Conservation (phyloP, 495 filamentous ascomycete genomes). For the Oleoguttula mirabilis region DNA sequence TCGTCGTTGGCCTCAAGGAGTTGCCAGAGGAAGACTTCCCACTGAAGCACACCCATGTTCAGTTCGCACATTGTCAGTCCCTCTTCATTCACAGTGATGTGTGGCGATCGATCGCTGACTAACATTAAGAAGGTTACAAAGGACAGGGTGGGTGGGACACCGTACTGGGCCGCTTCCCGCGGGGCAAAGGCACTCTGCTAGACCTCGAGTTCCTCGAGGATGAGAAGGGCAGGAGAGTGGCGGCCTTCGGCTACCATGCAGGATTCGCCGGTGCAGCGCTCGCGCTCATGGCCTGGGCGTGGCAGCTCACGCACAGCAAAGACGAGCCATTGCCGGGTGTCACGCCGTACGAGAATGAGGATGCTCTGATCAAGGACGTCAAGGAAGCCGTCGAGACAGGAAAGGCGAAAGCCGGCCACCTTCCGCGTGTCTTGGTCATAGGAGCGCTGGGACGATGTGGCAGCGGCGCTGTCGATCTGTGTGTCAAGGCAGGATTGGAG, state of each 20-base stretch:
- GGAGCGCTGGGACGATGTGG: constrained; percentile 76
- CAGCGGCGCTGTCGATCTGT: constrained; percentile 69
- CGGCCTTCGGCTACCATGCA: constrained; percentile 40
- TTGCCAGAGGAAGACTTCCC: constrained; percentile 80
- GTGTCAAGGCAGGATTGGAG: constrained; percentile 60
- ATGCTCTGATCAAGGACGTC: constrained; percentile 58
- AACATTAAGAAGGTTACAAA: constrained; percentile 49
- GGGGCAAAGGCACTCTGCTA: constrained; percentile 70
- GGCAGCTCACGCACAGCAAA: constrained; percentile 61
- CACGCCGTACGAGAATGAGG: constrained; percentile 63
- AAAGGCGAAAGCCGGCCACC: constrained; percentile 40
- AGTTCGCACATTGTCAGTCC: constrained; percentile 51
- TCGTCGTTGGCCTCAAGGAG: constrained; percentile 82
- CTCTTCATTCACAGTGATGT: background rate
- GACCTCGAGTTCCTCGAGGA: constrained; percentile 91
- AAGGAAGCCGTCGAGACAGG: constrained; percentile 52
- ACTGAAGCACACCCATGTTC: constrained; percentile 68
- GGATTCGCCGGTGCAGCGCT: constrained; percentile 61
- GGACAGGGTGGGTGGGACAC: constrained; percentile 75
- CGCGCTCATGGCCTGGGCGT: constrained; percentile 78
- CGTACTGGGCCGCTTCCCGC: constrained; percentile 67
- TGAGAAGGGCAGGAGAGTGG: constrained; percentile 56
- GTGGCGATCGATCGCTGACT: constrained; percentile 1
- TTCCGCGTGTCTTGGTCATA: constrained; percentile 46
- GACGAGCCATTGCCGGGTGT: constrained; percentile 54